Conservation (phyloP, 176 grass and related monocot species). For the Oryza australiensis region DNA sequence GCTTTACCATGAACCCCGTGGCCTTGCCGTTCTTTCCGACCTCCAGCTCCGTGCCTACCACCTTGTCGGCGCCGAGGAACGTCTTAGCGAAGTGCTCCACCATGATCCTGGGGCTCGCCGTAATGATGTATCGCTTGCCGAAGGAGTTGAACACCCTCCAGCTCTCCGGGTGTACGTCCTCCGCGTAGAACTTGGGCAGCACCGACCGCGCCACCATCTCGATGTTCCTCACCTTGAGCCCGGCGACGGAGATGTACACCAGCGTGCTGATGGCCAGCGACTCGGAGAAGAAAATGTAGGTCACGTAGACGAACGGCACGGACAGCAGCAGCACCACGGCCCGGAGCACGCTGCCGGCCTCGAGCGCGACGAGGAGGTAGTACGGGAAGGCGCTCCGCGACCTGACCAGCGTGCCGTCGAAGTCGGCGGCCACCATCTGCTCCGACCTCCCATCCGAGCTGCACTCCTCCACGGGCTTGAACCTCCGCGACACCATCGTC, state of each 20-base stretch:
- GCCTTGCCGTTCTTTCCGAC: conserved; percentile 76
- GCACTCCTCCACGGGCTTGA: conserved; percentile 79
- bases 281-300: conserved; percentile 92
- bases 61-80: conserved; percentile 79
- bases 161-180: conserved; percentile 95
- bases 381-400: conserved; percentile 87
- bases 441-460: conserved; percentile 60
- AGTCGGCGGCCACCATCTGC: conserved; percentile 84
- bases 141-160: conserved; percentile 89
- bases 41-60: conserved; percentile 83
- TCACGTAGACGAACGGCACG: conserved; percentile 72
- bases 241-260: conserved; percentile 77
- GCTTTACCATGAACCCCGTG: conserved; percentile 73
- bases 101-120: conserved; percentile 80
- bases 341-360: conserved; percentile 85
- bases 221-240: conserved; percentile 73
- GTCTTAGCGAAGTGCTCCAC: conserved; percentile 64
- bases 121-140: conserved; percentile 68
- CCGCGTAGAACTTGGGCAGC: conserved; percentile 86
- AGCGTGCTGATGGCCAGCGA: conserved; percentile 75
- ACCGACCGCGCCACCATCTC: conserved; percentile 85
- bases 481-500: conserved; percentile 48
- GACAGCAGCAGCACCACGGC: conserved; percentile 71
- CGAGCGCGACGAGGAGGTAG: conserved; percentile 91
- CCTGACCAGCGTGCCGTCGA: conserved; percentile 89